Percentiles rank a stretch among this genome's conserved stretches.
phyloP scores from a whole-genome alignment of 345 rosid genomes.

The Erodium maritimum region DNA sequence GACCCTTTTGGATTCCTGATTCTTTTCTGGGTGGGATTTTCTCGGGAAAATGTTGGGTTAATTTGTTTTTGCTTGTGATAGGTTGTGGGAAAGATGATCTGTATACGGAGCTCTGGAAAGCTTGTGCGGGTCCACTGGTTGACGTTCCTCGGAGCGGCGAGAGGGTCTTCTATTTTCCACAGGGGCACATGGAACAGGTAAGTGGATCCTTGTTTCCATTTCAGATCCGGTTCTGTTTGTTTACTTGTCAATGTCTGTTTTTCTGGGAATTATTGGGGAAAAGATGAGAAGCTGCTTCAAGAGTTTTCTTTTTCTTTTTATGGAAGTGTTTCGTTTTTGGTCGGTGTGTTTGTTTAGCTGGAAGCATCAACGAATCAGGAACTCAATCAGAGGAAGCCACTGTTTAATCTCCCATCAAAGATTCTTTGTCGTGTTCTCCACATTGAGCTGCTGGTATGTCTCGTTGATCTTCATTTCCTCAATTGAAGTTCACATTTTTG shows the following conservation, averaged over 20 bases:
- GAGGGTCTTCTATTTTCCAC: conserved; percentile 78
- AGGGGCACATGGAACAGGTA: conserved; percentile 96
- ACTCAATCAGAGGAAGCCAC: conserved; percentile 54
- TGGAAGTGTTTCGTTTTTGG: no score
- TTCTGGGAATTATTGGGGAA: conserved; percentile 9
- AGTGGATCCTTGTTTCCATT: conserved; percentile 1
- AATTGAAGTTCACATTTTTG: not conserved
- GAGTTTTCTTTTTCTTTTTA: conserved; percentile 5
- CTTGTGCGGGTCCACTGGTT: conserved; percentile 77
- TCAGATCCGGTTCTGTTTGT: conserved; percentile 10
- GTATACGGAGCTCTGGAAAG: conserved; percentile 68
- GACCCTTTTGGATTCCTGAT: not conserved
- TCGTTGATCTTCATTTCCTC: not conserved
- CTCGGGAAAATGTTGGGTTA: conserved; percentile 2
- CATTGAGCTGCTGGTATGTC: conserved; percentile 56
- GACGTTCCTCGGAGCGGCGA: conserved; percentile 53
- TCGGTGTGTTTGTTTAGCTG: conserved; percentile 44
- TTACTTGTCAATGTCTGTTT: conserved; percentile 2
- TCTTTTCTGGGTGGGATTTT: not conserved
- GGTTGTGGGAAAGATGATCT: conserved; percentile 34
- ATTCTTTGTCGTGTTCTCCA: conserved; percentile 71
- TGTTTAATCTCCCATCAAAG: conserved; percentile 59
- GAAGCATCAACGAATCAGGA: conserved; percentile 85
- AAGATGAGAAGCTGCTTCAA: conserved; percentile 41
- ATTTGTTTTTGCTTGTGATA: conserved; percentile 9